These are phyloP conservation scores for Wallemia hederae DNA, from an alignment of 1,284 basidiomycete species.

Conservation along the genomic window DNA sequence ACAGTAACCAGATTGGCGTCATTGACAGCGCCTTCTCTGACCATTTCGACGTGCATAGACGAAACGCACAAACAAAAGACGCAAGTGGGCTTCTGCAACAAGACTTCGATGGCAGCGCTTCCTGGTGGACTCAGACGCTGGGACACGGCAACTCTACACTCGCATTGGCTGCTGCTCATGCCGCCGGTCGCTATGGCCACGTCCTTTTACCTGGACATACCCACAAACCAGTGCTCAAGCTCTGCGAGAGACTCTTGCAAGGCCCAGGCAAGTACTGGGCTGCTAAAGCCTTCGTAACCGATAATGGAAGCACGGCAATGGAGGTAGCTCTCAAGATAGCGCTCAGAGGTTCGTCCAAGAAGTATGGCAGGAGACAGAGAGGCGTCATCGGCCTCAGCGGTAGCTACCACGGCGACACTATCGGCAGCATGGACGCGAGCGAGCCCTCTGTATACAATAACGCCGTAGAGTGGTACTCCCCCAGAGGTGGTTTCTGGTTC, in stretches of 20 bases:
- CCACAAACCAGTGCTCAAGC: slow-evolving; percentile 50
- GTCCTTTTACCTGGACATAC: slow-evolving; percentile 79
- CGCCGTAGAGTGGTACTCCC: slow-evolving; percentile 63
- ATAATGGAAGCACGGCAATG: slow-evolving; percentile 85
- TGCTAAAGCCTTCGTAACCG: slow-evolving; percentile 63
- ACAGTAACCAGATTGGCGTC: slow-evolving; percentile 44
- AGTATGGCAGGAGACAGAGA: slow-evolving; percentile 27
- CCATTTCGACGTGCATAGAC: slow-evolving; percentile 40
- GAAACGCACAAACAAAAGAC: slow-evolving; percentile 7
- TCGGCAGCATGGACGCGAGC: slow-evolving; percentile 87
- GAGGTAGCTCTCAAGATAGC: slow-evolving; percentile 95
- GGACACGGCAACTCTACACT: slow-evolving; percentile 55
- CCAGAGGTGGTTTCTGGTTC: slow-evolving; percentile 74
- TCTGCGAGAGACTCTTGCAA: slow-evolving; percentile 35
- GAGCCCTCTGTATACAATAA: slow-evolving; percentile 55
- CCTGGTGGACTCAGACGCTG: slow-evolving; percentile 92
- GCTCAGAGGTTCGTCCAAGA: slow-evolving; percentile 33
- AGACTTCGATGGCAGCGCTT: slow-evolving; percentile 69
- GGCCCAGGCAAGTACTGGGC: slow-evolving; percentile 75
- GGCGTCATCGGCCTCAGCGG: slow-evolving; percentile 68
- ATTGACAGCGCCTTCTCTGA: slow-evolving; percentile 76
- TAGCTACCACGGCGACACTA: slow-evolving; percentile 93
- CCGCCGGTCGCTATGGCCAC: slow-evolving; percentile 81
- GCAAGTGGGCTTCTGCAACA: slow-evolving; percentile 26
- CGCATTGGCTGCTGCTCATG: slow-evolving; percentile 56